Percentiles rank a stretch among this genome's conserved stretches.
Conservation (phyloP, 2,329 filamentous ascomycete genomes). For the Alternaria gansuensis region DNA sequence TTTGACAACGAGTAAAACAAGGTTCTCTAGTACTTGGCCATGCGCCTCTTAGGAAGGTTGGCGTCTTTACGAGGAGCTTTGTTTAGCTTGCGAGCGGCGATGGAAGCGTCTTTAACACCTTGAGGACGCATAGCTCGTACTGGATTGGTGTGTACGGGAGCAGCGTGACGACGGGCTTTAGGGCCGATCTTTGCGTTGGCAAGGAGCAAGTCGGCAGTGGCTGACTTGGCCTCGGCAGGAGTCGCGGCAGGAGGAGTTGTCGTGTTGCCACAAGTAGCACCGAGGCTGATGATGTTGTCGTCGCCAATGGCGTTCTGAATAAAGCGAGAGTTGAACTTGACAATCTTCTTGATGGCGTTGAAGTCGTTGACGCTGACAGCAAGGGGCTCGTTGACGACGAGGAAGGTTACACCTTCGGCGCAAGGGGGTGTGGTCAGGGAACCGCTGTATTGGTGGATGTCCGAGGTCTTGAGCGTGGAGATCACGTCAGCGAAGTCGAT, state of each 20-base stretch:
- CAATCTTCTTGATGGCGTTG: constrained; percentile 61
- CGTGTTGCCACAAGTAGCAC: constrained; percentile 14
- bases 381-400: constrained; percentile 61
- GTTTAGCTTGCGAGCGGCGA: too few relatives aligned
- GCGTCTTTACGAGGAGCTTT: too few relatives aligned
- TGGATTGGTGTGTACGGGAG: too few relatives aligned
- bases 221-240: neutral
- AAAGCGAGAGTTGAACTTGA: constrained; percentile 65
- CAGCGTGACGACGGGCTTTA: too few relatives aligned
- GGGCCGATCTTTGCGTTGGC: neutral
- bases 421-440: constrained; percentile 71
- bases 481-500: constrained; percentile 58
- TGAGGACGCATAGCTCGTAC: too few relatives aligned
- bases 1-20: neutral
- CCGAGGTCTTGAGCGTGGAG: constrained; percentile 49
- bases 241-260: constrained; percentile 7
- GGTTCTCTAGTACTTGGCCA: constrained; percentile 2
- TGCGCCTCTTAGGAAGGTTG: neutral
- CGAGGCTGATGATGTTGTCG: constrained; percentile 55
- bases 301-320: constrained; percentile 61
- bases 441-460: constrained; percentile 63
- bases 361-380: constrained; percentile 60
- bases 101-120: too few relatives aligned
- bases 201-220: neutral
- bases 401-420: constrained; percentile 64